Evolutionary conservation across 2,329 filamentous ascomycete species (phyloP).

Genomic region (Neonectria coccinea): DNA sequence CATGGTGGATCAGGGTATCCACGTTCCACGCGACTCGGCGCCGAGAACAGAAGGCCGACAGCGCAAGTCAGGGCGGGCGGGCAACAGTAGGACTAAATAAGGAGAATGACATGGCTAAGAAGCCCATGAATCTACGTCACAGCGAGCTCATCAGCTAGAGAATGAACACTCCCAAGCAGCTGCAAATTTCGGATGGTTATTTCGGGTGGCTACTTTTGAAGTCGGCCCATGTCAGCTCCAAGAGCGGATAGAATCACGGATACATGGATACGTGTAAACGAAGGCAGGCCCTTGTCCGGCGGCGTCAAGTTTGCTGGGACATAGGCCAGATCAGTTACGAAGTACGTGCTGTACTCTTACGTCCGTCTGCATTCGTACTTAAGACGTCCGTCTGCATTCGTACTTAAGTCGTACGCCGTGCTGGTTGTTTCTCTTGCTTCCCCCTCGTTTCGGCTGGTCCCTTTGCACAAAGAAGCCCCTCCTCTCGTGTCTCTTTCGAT

Average conservation of each 20-base stretch:
- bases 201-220: slow-evolving; percentile 8
- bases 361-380: neutral
- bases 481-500: slow-evolving; percentile 9
- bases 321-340: too few relatives aligned
- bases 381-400: neutral
- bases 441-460: neutral
- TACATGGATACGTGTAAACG: neutral
- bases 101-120: too few relatives aligned
- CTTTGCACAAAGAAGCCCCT: neutral
- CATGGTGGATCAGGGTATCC: slow-evolving; percentile 12
- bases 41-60: neutral
- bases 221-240: slow-evolving; percentile 21
- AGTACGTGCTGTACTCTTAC: neutral
- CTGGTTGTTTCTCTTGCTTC: neutral
- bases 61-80: neutral
- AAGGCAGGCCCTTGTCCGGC: slow-evolving; percentile 1
- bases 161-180: neutral
- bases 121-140: slow-evolving; percentile 23
- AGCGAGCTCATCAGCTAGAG: slow-evolving; percentile 18
- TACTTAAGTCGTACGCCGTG: neutral
- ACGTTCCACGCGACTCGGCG: slow-evolving; percentile 23
- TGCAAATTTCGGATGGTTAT: slow-evolving; percentile 13
- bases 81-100: too few relatives aligned
- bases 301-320: slow-evolving; percentile 1
- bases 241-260: neutral